A percentile compares a stretch with the other conserved stretches of the same genome.
Evolutionary conservation across 495 filamentous ascomycete genomes (phyloP).

Genomic region (Penicillium atrosanguineum): DNA sequence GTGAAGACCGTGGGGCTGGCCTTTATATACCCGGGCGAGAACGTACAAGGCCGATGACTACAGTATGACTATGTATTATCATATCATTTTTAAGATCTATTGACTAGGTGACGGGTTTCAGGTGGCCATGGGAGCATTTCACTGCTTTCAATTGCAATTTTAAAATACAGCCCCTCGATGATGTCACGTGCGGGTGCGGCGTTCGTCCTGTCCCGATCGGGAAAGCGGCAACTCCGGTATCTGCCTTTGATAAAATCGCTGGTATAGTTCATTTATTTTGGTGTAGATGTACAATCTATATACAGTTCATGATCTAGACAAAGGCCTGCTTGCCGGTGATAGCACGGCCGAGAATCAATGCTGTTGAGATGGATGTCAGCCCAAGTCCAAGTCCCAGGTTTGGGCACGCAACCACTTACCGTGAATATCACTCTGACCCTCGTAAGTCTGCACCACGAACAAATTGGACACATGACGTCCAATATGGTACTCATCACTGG

Average conservation of each 20-base stretch:
- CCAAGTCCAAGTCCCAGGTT: conserved; percentile 1
- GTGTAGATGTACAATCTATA: conserved; percentile 1
- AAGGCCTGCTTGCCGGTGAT: conserved; percentile 72
- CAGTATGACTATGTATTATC: neutral
- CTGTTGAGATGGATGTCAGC: conserved; percentile 28
- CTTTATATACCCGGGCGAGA: neutral
- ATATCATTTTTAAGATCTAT: neutral
- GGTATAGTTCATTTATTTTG: conserved; percentile 2
- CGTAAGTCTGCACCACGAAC: conserved; percentile 97
- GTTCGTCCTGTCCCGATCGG: conserved; percentile 15
- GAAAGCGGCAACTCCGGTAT: conserved; percentile 14
- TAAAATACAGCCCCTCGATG: conserved; percentile 25
- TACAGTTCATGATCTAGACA: conserved; percentile 32
- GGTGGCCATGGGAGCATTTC: neutral
- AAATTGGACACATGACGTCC: conserved; percentile 93
- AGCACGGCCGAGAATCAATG: conserved; percentile 65
- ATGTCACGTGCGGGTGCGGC: conserved; percentile 33
- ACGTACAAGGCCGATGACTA: neutral
- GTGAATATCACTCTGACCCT: conserved; percentile 96
- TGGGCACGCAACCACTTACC: conserved; percentile 53
- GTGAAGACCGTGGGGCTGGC: conserved; percentile 9
- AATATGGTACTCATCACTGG: conserved; percentile 94
- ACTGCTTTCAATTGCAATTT: neutral
- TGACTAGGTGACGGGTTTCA: neutral
- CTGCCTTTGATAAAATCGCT: neutral